Evolutionary conservation across 2,329 filamentous ascomycete genomes (phyloP).

Genomic region (Neofusicoccum umdonicola): DNA sequence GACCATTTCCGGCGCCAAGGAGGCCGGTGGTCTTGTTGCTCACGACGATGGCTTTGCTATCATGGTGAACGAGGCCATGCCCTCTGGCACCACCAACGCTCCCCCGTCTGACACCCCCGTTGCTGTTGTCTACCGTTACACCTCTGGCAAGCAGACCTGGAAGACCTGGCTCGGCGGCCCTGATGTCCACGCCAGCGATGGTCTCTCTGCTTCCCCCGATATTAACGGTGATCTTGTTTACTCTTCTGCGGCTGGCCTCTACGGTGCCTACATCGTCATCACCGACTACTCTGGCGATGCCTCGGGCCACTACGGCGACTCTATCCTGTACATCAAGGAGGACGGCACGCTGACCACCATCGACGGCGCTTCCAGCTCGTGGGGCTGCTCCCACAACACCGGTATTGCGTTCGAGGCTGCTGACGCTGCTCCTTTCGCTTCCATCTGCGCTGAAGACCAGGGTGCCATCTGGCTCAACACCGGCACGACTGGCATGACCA

Average conservation of each 20-base stretch:
- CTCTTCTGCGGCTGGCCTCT: slow-evolving; percentile 54
- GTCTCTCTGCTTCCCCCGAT: slow-evolving; percentile 49
- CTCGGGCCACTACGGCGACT: slow-evolving; percentile 59
- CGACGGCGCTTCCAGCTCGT: slow-evolving; percentile 53
- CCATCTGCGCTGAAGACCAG: slow-evolving; percentile 61
- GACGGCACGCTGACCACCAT: slow-evolving; percentile 53
- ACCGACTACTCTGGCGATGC: slow-evolving; percentile 57
- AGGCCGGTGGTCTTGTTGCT: slow-evolving; percentile 58
- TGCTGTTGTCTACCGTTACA: slow-evolving; percentile 59
- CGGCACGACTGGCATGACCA: slow-evolving; percentile 55
- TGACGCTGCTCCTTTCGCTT: slow-evolving; percentile 57
- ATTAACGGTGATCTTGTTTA: slow-evolving; percentile 63
- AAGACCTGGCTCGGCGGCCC: slow-evolving; percentile 61
- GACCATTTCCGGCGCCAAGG: slow-evolving; percentile 54
- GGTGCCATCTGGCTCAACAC: slow-evolving; percentile 65
- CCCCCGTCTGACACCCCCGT: slow-evolving; percentile 52
- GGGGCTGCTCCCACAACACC: slow-evolving; percentile 65
- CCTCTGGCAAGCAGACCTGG: slow-evolving; percentile 54
- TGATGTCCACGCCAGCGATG: slow-evolving; percentile 46
- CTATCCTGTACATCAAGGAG: slow-evolving; percentile 50
- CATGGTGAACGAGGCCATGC: slow-evolving; percentile 56
- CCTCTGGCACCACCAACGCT: slow-evolving; percentile 50
- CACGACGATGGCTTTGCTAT: slow-evolving; percentile 64
- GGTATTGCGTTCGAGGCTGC: slow-evolving; percentile 63
- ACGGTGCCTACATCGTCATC: slow-evolving; percentile 63